phyloP scores from a whole-genome alignment of 202 grass and related monocot species.

The Sporobolus alterniflorus region DNA sequence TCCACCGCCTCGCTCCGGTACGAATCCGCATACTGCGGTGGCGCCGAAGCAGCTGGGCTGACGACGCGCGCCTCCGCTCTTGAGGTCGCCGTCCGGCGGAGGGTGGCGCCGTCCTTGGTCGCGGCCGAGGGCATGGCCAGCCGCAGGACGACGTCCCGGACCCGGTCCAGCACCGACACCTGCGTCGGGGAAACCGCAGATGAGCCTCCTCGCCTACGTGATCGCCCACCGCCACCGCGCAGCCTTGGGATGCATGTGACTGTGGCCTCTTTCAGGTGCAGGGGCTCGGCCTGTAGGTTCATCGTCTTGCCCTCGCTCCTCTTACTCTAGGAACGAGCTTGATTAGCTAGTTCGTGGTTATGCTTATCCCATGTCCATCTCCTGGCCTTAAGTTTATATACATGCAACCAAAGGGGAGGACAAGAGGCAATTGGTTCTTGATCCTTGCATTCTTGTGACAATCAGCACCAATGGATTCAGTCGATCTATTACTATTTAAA shows the following conservation, averaged over 20 bases:
- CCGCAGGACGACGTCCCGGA: conserved; percentile 65
- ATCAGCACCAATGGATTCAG: conserved; percentile 5
- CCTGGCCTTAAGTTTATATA: conserved; percentile 12
- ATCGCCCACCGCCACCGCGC: conserved; percentile 10
- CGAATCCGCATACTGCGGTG: conserved; percentile 62
- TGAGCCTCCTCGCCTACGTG: background rate
- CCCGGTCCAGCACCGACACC: conserved; percentile 63
- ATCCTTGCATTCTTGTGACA: background rate
- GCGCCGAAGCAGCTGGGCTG: background rate
- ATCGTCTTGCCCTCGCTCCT: too few species aligned
- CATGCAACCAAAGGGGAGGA: background rate
- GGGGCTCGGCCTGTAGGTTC: conserved; percentile 28
- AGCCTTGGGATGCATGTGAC: conserved; percentile 84
- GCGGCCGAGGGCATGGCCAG: conserved; percentile 63
- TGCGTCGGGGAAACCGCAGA: conserved; percentile 1
- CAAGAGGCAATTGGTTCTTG: conserved; percentile 10
- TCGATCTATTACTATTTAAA: background rate
- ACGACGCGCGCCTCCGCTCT: conserved; percentile 11
- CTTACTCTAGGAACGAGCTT: too few species aligned
- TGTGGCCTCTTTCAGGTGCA: conserved; percentile 9
- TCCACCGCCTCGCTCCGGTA: conserved; percentile 88
- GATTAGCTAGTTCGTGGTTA: background rate
- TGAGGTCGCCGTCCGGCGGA: background rate
- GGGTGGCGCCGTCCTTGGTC: background rate
- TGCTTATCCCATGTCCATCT: background rate